Evolutionary conservation across 345 rosid species (phyloP).

Genomic region (thale cress (Arabidopsis thaliana)): TAIR10.1 NC_003074.8:3516501-3517000

Average conservation of each 20-base stretch:
- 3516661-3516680: constrained; percentile 15
- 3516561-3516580: neutral
- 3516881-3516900: constrained; percentile 30
- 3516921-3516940: constrained; percentile 11
- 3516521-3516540: constrained; percentile 38
- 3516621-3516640: neutral
- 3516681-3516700: constrained; percentile 24
- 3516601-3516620: constrained; percentile 12
- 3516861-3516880: constrained; percentile 75
- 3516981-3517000: constrained; percentile 27
- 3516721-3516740: neutral
- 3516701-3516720: neutral
- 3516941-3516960: neutral
- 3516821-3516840: constrained; percentile 78
- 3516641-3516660: constrained; percentile 5
- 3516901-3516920: constrained; percentile 34
- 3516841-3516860: constrained; percentile 61
- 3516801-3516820: constrained; percentile 61
- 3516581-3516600: constrained; percentile 21
- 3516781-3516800: constrained; percentile 80
- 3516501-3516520: constrained; percentile 31
- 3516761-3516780: constrained; percentile 17
- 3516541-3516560: constrained; percentile 6
- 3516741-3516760: neutral
- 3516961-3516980: constrained; percentile 17